Evolutionary conservation across 352 stramenopile species (phyloP), one percentile per base, ranked within the genome.

Genomic region (Phytophthora nicotianae): DNA sequence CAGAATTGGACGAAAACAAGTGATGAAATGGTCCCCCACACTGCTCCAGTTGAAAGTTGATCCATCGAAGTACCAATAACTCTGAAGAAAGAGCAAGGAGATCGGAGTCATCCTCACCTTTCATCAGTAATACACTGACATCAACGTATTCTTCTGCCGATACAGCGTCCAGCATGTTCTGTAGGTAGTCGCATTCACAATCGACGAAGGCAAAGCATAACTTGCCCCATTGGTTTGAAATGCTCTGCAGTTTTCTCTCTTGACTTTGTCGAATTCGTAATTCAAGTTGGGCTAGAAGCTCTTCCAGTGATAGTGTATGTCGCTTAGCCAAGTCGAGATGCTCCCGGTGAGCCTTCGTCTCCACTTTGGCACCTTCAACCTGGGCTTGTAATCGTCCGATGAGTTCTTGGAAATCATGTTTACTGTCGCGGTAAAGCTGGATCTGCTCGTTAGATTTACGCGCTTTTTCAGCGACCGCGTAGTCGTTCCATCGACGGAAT

Each of bases 171-270:
- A 91, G 55, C 83, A 91, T 90, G 40, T 84, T 86, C 27, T 84
- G 73, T 23, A 90, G 43, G 56, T 79, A 84, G 14, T 70, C 58
- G 20, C 75, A 50, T 47, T 90, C 67, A 14, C 59, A 78, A 32
- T 91, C 80, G 0, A 89, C 75, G n/a, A 91, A 75, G 0, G 72
- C 55, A 5, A 91, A 77, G 45, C 79, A 89, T 0, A 91, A 52
- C 9, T 58, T 47, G 0, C 77, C 83, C 83, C 83, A 90, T n/a
- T 86, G 76, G 53, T 91, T 91, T 2, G 74, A 77, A 40, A 89
- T 74, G 0, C 50, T 56, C 32, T 91, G 83, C 3, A 90, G 50
- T 38, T 86, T 83, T 9, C 83, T 72, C 40, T 91, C 83, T 29
- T 81, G 73, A 24, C 68, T 89, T 29, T 73, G 59, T 33, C 68